These are phyloP conservation scores for Sclerotinia minor DNA, from an alignment of 2,329 filamentous ascomycete species.

Conservation along the genomic window DNA sequence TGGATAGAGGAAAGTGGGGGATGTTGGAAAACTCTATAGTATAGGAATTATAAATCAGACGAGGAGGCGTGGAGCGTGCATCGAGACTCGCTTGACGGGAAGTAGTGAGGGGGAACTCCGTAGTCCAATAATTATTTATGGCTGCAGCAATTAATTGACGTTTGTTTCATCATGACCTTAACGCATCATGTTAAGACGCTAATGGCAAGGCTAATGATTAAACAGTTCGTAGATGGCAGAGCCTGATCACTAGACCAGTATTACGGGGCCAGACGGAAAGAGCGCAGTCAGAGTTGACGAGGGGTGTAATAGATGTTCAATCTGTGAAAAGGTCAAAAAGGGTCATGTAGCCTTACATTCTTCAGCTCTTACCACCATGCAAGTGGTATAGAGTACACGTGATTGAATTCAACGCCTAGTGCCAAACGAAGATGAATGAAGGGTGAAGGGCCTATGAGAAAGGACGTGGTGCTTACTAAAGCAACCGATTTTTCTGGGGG, in stretches of 20 bases:
- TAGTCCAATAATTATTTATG: not conserved
- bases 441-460: not conserved
- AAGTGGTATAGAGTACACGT: not conserved
- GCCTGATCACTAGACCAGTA: not conserved
- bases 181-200: not conserved
- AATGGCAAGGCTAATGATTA: not conserved
- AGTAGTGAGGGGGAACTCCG: not conserved
- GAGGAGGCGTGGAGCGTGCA: not conserved
- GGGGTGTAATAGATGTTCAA: too few species aligned
- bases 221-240: not conserved
- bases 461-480: conserved; percentile 8
- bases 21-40: not conserved
- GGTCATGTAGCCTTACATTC: not conserved
- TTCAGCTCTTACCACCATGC: not conserved
- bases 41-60: not conserved
- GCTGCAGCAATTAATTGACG: not conserved
- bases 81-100: not conserved
- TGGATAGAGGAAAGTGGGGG: too few species aligned
- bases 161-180: not conserved
- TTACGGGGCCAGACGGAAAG: not conserved
- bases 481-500: conserved; percentile 26
- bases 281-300: not conserved
- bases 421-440: not conserved
- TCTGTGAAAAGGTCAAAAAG: not conserved
- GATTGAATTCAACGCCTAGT: not conserved